Base-by-base conservation (phyloP, 2,329 filamentous ascomycete genomes). In the Colletotrichum destructivum region DNA sequence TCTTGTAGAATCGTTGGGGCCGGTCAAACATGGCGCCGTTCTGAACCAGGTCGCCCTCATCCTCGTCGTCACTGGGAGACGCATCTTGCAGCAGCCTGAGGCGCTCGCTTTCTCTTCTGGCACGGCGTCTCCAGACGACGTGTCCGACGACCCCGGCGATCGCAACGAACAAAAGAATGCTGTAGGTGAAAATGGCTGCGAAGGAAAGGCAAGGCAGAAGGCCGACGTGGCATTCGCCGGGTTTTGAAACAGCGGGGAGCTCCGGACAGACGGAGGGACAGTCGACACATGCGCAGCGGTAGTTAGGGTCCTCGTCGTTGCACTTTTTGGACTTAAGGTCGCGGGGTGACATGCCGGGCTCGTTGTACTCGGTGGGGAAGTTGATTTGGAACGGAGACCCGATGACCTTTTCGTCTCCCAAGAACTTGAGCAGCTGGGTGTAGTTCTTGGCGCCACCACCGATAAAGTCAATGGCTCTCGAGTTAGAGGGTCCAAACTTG, bases 311-410 rank as follows among this genome's bases (percentile, higher is more conserved):
- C 47, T 93, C 90, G 75, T 96, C 95, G 80, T 98, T 97, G 86
- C 96, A 99, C 66, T 92, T 91, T 82, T 96, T 96, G 0, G 95
- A 89, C 64, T 85, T 89, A 83, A 95, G 92, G 44, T 93, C 84
- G 74, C 92, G 85, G 0, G 94, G 86, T 12, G 87, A 80, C 93
- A 98, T 97, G n/a, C 84, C 86, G 0, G 90, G 87, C 60, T 94
- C 90, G 13, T 86, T 81, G 74, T 91, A 90, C 9, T 88, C 81
- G 12, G 81, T 84, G 12, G 90, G 96, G 77, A 96, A 99, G 85
- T 99, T 97, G 84, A 99, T 98, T 84, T 99, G 96, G 82, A 99
- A 99, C 0, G 96, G 96, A 68, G 96, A 98, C 4, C 97, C 97
- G 26, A 96, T 88, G 2, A 92, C 87, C 81, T 97, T 97, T 85